These are phyloP conservation scores for Heliosperma pusillum DNA, from an alignment of 148 eudicot genomes.

Conservation along the genomic window DNA sequence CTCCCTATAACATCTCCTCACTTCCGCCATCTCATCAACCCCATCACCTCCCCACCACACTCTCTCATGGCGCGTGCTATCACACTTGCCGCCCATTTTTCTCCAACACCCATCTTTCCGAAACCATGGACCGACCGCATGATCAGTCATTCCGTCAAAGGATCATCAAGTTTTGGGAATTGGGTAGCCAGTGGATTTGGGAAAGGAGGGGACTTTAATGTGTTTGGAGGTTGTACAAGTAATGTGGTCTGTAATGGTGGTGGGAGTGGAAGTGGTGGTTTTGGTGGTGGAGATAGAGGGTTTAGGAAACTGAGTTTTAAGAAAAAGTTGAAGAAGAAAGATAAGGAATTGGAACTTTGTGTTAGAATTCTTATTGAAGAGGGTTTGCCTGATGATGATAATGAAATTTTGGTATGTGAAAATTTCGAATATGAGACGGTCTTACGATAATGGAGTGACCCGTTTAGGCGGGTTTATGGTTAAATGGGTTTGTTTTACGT, in stretches of 20 bases:
- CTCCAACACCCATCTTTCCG: slow-evolving; percentile 18
- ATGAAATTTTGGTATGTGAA: slow-evolving; percentile 56
- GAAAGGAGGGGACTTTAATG: slow-evolving; percentile 14
- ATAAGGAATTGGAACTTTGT: slow-evolving; percentile 64
- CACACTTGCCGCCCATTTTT: slow-evolving; percentile 37
- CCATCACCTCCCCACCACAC: slow-evolving; percentile 32
- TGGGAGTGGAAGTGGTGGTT: slow-evolving; percentile 15
- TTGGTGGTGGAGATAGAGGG: slow-evolving; percentile 45
- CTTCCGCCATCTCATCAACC: slow-evolving; percentile 21
- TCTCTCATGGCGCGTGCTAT: slow-evolving; percentile 57
- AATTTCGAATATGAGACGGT: too few relatives aligned
- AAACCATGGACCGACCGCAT: background rate
- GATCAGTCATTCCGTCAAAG: background rate
- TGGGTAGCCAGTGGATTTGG: slow-evolving; percentile 12
- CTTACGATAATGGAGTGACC: too few relatives aligned
- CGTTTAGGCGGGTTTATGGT: too few relatives aligned
- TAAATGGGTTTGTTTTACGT: background rate
- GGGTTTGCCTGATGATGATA: slow-evolving; percentile 66
- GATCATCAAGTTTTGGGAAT: too few relatives aligned
- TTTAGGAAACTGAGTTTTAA: slow-evolving; percentile 44
- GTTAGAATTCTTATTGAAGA: slow-evolving; percentile 74
- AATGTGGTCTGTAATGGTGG: background rate
- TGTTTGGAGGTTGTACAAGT: slow-evolving; percentile 22
- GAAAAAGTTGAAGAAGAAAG: slow-evolving; percentile 29
- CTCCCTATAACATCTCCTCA: background rate